These are phyloP conservation scores for Kwoniella shivajii DNA, from an alignment of 1,284 basidiomycete species.

Conservation along the genomic window DNA sequence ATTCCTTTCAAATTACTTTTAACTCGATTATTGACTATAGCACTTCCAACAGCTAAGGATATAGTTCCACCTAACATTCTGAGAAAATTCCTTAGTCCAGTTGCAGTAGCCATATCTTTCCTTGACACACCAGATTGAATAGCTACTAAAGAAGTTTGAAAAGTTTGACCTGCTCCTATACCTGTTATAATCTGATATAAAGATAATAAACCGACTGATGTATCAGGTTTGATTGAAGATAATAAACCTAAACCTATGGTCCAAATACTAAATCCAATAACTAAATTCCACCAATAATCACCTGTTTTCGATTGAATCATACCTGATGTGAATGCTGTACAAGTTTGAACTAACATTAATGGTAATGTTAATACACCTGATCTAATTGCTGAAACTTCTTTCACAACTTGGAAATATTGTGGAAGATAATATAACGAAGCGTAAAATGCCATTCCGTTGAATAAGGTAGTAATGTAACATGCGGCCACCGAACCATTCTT, in stretches of 20 bases:
- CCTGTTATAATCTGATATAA: conserved; percentile 70
- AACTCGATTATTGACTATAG: conserved; percentile 45
- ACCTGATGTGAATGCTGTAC: conserved; percentile 57
- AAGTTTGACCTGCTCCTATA: conserved; percentile 58
- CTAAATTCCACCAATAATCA: conserved; percentile 65
- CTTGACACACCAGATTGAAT: conserved; percentile 60
- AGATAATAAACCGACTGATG: conserved; percentile 62
- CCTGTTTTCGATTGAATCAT: conserved; percentile 67
- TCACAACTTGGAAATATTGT: conserved; percentile 72
- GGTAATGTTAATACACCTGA: conserved; percentile 68
- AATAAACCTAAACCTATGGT: conserved; percentile 69
- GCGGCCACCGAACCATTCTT: conserved; percentile 68
- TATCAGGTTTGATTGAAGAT: conserved; percentile 62
- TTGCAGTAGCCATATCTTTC: conserved; percentile 51
- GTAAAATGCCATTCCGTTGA: conserved; percentile 58
- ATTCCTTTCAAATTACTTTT: conserved; percentile 16
- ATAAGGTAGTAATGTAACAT: conserved; percentile 68
- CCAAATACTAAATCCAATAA: conserved; percentile 70
- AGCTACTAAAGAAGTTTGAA: conserved; percentile 49
- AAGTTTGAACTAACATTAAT: conserved; percentile 65
- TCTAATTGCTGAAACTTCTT: conserved; percentile 65
- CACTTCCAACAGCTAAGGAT: conserved; percentile 32
- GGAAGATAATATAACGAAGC: conserved; percentile 60
- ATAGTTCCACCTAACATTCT: conserved; percentile 47
- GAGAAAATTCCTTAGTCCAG: conserved; percentile 46